Conservation (phyloP, 83 land plant species). For the Isoetes engelmannii region DNA sequence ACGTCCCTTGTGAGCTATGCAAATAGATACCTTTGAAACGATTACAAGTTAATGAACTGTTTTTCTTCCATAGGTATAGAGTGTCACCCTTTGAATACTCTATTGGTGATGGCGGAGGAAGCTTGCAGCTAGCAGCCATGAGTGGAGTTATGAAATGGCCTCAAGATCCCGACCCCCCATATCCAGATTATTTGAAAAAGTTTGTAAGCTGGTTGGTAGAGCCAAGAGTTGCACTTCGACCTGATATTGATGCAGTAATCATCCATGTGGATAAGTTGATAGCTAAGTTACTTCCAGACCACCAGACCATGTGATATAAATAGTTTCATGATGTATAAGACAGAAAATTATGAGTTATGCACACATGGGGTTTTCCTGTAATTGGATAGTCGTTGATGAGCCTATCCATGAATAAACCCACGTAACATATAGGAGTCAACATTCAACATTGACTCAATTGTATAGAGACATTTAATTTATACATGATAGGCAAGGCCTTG, state of each 20-base stretch:
- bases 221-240: conserved; percentile 66
- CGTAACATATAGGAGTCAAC: too few species aligned
- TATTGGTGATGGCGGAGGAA: conserved; percentile 81
- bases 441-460: too few species aligned
- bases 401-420: too few species aligned
- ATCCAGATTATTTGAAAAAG: conserved; percentile 73
- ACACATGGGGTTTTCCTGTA: too few species aligned
- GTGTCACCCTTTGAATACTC: conserved; percentile 87
- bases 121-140: conserved; percentile 76
- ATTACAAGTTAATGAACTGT: neutral
- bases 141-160: conserved; percentile 91
- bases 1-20: neutral
- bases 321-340: too few species aligned
- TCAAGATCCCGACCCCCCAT: conserved; percentile 65
- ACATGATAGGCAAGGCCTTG: too few species aligned
- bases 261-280: conserved; percentile 88
- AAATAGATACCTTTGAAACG: neutral
- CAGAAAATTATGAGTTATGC: too few species aligned
- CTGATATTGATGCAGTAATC: conserved; percentile 70
- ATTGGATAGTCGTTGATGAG: too few species aligned
- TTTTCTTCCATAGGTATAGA: conserved; percentile 59
- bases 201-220: conserved; percentile 91
- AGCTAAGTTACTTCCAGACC: conserved; percentile 31
- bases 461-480: too few species aligned
- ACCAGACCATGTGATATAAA: neutral